Conservation (phyloP, 2,329 filamentous ascomycete species). For the Calonectria pauciramosa region DNA sequence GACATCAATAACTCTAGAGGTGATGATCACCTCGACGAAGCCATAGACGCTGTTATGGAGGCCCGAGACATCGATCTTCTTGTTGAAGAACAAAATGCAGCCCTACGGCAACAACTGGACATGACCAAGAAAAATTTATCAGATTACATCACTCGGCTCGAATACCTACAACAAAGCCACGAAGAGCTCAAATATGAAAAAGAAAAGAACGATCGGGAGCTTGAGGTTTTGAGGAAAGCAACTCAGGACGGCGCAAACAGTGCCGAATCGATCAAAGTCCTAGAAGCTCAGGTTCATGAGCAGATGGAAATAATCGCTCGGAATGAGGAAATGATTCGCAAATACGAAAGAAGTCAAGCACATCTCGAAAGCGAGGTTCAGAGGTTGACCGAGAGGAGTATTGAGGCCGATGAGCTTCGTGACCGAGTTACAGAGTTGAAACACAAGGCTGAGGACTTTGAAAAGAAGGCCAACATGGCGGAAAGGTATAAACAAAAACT, state of each 20-base stretch:
- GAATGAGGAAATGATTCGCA: conserved; percentile 69
- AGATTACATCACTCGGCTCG: conserved; percentile 71
- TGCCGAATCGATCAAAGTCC: conserved; percentile 64
- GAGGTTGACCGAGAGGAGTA: conserved; percentile 60
- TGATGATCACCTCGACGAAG: conserved; percentile 56
- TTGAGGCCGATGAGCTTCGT: conserved; percentile 65
- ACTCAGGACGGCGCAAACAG: conserved; percentile 66
- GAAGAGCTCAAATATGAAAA: conserved; percentile 76
- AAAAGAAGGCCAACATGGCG: conserved; percentile 73
- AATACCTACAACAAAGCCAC: conserved; percentile 72
- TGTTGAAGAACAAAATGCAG: conserved; percentile 68
- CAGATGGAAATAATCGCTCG: conserved; percentile 78
- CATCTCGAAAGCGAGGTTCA: conserved; percentile 71
- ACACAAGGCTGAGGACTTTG: conserved; percentile 69
- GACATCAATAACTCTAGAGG: conserved; percentile 53
- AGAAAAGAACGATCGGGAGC: conserved; percentile 68
- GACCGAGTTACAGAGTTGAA: conserved; percentile 73
- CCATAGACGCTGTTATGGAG: conserved; percentile 56
- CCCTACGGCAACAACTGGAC: conserved; percentile 65
- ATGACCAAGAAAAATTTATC: conserved; percentile 69
- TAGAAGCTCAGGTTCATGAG: conserved; percentile 72
- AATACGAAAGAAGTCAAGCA: conserved; percentile 53
- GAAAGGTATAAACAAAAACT: conserved; percentile 75
- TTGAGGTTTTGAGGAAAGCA: conserved; percentile 64
- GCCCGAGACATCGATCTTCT: conserved; percentile 68